Evolutionary conservation across 2,329 filamentous ascomycete species (phyloP).

Genomic region (Zalaria obscura): DNA sequence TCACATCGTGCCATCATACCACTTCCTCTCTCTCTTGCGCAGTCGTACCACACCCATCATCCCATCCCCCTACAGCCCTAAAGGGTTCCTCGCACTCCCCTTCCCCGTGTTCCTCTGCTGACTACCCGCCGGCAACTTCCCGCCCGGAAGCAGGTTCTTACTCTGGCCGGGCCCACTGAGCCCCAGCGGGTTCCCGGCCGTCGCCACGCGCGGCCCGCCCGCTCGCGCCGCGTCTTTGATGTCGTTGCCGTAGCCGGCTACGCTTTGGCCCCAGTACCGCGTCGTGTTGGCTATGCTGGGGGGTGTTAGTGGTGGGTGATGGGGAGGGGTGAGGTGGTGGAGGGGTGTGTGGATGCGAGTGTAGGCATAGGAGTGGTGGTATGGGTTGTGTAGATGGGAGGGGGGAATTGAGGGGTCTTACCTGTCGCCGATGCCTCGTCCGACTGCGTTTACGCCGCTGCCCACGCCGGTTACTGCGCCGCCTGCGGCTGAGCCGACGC

Average conservation of each 20-base stretch:
- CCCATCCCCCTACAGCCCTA: constrained; percentile 19
- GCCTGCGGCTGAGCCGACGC: constrained; percentile 29
- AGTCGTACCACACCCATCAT: too few species aligned
- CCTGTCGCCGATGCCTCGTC: constrained; percentile 27
- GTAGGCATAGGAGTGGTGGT: too few species aligned
- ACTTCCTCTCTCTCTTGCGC: too few species aligned
- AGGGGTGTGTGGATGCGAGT: too few species aligned
- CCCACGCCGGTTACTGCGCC: constrained; percentile 29
- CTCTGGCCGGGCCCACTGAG: constrained; percentile 19
- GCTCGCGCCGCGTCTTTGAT: constrained; percentile 34
- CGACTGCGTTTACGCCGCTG: constrained; percentile 31
- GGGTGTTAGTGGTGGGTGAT: neutral
- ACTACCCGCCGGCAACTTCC: constrained; percentile 6
- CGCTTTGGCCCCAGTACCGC: constrained; percentile 31
- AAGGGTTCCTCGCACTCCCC: constrained; percentile 25
- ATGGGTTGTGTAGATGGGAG: neutral
- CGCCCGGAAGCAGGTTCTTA: constrained; percentile 13
- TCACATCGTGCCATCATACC: too few species aligned
- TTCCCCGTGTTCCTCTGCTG: constrained; percentile 15
- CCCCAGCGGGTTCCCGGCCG: constrained; percentile 32
- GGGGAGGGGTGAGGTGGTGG: too few species aligned
- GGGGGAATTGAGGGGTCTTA: constrained; percentile 10
- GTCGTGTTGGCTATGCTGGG: constrained; percentile 29
- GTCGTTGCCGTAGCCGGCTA: constrained; percentile 34
- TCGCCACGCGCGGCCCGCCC: constrained; percentile 26